Base-by-base conservation (phyloP, 345 rosid species). In the Eucalyptus rudis region DNA sequence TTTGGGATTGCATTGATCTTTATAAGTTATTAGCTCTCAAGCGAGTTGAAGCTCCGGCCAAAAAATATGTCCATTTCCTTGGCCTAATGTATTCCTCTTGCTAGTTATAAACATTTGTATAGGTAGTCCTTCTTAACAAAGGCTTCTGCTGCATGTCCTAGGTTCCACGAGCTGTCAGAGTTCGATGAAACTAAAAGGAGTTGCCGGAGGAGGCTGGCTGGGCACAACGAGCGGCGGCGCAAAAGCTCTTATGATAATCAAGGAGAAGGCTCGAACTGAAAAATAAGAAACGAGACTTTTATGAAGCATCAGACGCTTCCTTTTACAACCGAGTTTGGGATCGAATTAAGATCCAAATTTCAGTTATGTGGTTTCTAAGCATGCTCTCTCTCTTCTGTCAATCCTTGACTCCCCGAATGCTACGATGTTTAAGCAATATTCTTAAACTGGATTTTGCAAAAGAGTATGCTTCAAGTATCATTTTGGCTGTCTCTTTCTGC, bases 381-480 rank as follows among this genome's bases (percentile, higher is more conserved):
- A 27, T 91, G 93, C 95, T 96, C 97, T 93, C 99, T 97, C 91
- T 97, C 99, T 97, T 95, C 98, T 96, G 99, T 97, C 99, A 97
- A 94, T 81, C 62, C 87, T 86, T 45, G 54, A 11, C 58, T 64
- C 71, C 59, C 40, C 22, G 43, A 40, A 84, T 85, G 71, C 19
- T 86, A 33, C 54, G 25, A 29, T 43, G 86, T 66, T 40, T 62
- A n/a, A 62, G 29, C 36, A 56, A 25, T 62, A 25, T 54, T n/a
- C 31, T 45, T 19, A 22, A 58, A 33, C 76, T 87, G 49, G 17
- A 15, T 49, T 43, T 43, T 7, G 87, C 87, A 47, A 71, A 76
- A 40, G 84, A 40, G 47, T 76, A 40, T 76, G 84, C 84, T 76
- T 76, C 45, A 76, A 76, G 84, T 76, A 76, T 76, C 84, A 76